Base-by-base conservation (phyloP, 768 basidiomycete genomes). In the Suillus hirtellus region DNA sequence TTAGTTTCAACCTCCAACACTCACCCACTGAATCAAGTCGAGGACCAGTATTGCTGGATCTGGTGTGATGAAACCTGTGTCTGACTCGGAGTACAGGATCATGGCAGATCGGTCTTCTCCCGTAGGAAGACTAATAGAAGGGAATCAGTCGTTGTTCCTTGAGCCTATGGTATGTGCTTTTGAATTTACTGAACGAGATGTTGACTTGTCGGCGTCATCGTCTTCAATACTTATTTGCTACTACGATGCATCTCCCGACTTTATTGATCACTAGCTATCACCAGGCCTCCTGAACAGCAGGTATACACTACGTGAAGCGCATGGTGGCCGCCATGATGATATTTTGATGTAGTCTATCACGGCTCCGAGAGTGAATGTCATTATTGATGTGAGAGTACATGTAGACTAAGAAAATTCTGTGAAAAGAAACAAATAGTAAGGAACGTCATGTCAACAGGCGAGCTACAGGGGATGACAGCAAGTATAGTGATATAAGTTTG, bases 401-500 rank as follows among this genome's bases (percentile, higher is more conserved):
- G 15, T 58, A 58, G 27, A 58, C 56, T 58, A 58, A 24, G 17
- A 19, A 58, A 42, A 27, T 40, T 42, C 55, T 9, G 17, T 42
- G 9, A 7, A 58, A 27, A 10, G 40, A 58, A 42, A 42, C 56
- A 58, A 27, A 42, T 40, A 5, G 40, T 43, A 58, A 19, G 24
- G 40, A 58, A 0, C 3, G 56, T 35, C 49, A 49, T 24, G 49
- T 49, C 14, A 15, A 15, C 52, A 14, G 5, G 52, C 52, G 52
- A 53, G 52, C 52, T 53, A 53, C 52, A 53, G 19, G 50, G 52
- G 11, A 35, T 53, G 31, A 58, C 56, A 58, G 24, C 42, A 37
- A 42, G 24, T 42, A 55, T 42, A 58, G 11, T 38, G 40, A 58
- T 58, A 38, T 58, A 58, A 58, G 56, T 58, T 58, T 35, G n/a